Evolutionary conservation across 1,284 basidiomycete species (phyloP).

Genomic region (Caloboletus inedulis): DNA sequence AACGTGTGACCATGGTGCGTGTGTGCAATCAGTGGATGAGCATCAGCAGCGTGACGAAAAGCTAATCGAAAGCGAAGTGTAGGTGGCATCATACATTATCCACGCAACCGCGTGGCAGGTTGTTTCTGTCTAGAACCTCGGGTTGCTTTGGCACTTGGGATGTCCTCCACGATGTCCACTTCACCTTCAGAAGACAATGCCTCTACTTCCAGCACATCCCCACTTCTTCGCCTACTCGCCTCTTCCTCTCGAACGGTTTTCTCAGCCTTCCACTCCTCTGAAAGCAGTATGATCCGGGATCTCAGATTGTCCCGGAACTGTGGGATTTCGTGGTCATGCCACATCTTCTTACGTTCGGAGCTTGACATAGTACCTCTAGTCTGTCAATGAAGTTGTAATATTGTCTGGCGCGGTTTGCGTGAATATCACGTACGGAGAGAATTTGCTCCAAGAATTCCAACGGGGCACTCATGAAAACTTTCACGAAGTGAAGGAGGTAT

Average conservation of each 20-base stretch:
- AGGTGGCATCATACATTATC: slow-evolving; percentile 16
- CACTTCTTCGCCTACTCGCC: slow-evolving; percentile 20
- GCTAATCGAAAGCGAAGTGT: neutral
- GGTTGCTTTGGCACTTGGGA: slow-evolving; percentile 11
- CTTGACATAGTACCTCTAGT: slow-evolving; percentile 31
- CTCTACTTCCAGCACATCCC: slow-evolving; percentile 15
- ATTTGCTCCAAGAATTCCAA: slow-evolving; percentile 44
- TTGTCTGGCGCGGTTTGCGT: neutral
- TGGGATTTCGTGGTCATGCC: slow-evolving; percentile 43
- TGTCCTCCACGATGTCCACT: slow-evolving; percentile 41
- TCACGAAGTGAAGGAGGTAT: slow-evolving; percentile 79
- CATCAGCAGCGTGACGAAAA: slow-evolving; percentile 1
- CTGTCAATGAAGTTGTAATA: slow-evolving; percentile 21
- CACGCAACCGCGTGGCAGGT: slow-evolving; percentile 27
- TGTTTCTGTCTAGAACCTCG: slow-evolving; percentile 10
- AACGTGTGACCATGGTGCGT: neutral
- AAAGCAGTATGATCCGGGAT: slow-evolving; percentile 36
- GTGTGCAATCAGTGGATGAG: slow-evolving; percentile 4
- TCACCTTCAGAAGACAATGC: slow-evolving; percentile 45
- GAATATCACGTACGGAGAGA: slow-evolving; percentile 35
- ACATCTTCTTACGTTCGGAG: slow-evolving; percentile 42
- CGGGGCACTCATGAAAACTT: slow-evolving; percentile 64
- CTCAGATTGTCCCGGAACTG: slow-evolving; percentile 37
- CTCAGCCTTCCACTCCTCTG: slow-evolving; percentile 42
- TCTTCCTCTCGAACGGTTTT: slow-evolving; percentile 35